Evolutionary conservation across 495 filamentous ascomycete genomes (phyloP).

Genomic region (Penicillium steckii): DNA sequence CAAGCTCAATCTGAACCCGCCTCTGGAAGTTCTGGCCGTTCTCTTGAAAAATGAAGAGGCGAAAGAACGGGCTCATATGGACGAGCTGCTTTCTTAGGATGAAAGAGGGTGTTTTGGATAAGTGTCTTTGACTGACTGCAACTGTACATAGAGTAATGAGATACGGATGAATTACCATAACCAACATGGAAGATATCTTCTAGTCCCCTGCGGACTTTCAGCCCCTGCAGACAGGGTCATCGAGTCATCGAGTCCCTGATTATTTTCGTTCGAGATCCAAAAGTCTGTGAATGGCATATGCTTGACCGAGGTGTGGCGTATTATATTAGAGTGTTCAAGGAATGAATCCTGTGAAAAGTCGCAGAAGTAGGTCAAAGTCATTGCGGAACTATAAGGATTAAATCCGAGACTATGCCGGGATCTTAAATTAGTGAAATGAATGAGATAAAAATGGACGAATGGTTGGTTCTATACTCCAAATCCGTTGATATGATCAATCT

Average conservation of each 20-base stretch:
- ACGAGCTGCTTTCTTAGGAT: slow-evolving; percentile 64
- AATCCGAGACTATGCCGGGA: no score
- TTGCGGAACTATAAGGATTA: no score
- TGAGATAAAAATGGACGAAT: no score
- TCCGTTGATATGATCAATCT: no score
- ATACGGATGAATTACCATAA: not conserved
- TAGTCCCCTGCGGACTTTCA: not conserved
- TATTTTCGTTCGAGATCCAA: not conserved
- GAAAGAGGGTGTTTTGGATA: not conserved
- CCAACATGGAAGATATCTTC: not conserved
- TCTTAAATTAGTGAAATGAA: no score
- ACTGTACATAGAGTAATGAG: not conserved
- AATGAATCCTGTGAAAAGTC: not conserved
- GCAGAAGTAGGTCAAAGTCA: not conserved
- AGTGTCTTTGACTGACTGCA: no score
- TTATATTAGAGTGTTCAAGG: not conserved
- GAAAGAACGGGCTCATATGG: slow-evolving; percentile 69
- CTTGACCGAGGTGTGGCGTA: not conserved
- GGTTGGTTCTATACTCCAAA: no score
- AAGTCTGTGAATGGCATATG: slow-evolving; percentile 2
- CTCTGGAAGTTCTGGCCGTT: slow-evolving; percentile 88
- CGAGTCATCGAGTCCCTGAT: not conserved
- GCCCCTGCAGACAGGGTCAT: no score
- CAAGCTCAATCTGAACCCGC: slow-evolving; percentile 73
- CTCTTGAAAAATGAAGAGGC: slow-evolving; percentile 64